Conservation (phyloP, 2,329 filamentous ascomycete species). For the Fusarium algeriense region DNA sequence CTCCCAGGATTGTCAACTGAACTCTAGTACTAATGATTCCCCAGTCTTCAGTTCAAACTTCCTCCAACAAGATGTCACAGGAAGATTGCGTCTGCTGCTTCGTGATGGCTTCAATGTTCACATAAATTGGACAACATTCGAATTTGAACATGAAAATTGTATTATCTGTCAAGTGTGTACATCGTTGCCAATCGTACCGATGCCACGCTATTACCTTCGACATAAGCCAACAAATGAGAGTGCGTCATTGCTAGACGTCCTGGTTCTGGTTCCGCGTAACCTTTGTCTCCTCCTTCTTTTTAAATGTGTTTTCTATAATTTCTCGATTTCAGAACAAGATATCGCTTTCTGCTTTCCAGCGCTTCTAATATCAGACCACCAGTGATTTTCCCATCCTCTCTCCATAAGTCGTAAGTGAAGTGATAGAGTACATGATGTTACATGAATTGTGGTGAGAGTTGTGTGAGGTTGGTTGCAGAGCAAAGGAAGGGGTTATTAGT, state of each 20-base stretch:
- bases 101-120: not conserved
- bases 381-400: constrained; percentile 32
- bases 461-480: not conserved
- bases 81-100: not conserved
- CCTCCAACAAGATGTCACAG: not conserved
- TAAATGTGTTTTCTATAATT: constrained; percentile 27
- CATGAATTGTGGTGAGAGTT: constrained; percentile 23
- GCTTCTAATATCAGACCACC: constrained; percentile 19
- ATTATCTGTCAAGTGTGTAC: constrained; percentile 40
- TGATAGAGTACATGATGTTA: constrained; percentile 48
- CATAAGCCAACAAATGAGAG: constrained; percentile 45
- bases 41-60: not conserved
- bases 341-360: constrained; percentile 9
- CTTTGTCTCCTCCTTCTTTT: constrained; percentile 29
- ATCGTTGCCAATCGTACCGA: constrained; percentile 25
- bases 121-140: not conserved
- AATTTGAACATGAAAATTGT: constrained; percentile 39
- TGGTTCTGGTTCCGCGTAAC: constrained; percentile 32
- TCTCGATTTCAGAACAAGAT: constrained; percentile 15
- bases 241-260: constrained; percentile 36
- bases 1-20: not conserved
- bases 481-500: not conserved
- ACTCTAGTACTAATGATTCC: not conserved
- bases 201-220: constrained; percentile 32
- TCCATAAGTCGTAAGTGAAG: constrained; percentile 45